Evolutionary conservation across 129 eudicot species (phyloP), one percentile per base, ranked within the genome.

Genomic region (Apium graveolens): DNA sequence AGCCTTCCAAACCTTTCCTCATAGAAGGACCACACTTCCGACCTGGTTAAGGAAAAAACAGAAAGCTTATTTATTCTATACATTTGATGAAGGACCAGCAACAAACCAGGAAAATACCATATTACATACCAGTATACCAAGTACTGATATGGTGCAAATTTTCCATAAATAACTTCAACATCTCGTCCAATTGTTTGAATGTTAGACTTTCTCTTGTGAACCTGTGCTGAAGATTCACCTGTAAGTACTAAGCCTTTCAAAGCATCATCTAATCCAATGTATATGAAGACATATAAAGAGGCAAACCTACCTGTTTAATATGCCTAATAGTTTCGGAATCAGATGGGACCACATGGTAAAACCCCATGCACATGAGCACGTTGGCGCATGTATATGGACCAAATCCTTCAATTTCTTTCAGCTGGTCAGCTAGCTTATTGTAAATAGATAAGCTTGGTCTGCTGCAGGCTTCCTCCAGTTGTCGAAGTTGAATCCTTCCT

Each of bases 331-430:
- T 93, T 86, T 93, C 98, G 48, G 98, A 89, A 88, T 93, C 98
- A 31, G 93, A 79, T 65, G 98, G 98, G 72, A 93, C 44, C 62
- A 88, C 95, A 83, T 91, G 92, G 85, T 93, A 93, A 84, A 86
- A 93, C 26, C 98, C 98, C 95, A 93, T 81, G 89, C 98, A 93
- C 97, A 93, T 93, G 70, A 93, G 93, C 57, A 93, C 96, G 75
- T 91, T 93, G 76, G 96, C 92, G 62, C 97, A 84, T 17, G 97
- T 93, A 78, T 83, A 93, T 16, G 97, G 96, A 77, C 98, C 98
- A 76, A 91, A 93, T 46, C 98, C 98, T 34, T 93, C 48, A 35
- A 93, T 89, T 79, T 74, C 79, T 86, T 82, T 87, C 82, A 91
- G 87, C 89, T 85, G 88, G 77, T 84, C 93, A 57, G 81, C 83